Base-by-base conservation (phyloP, 2,329 filamentous ascomycete species). In the Capronia coronata region DNA sequence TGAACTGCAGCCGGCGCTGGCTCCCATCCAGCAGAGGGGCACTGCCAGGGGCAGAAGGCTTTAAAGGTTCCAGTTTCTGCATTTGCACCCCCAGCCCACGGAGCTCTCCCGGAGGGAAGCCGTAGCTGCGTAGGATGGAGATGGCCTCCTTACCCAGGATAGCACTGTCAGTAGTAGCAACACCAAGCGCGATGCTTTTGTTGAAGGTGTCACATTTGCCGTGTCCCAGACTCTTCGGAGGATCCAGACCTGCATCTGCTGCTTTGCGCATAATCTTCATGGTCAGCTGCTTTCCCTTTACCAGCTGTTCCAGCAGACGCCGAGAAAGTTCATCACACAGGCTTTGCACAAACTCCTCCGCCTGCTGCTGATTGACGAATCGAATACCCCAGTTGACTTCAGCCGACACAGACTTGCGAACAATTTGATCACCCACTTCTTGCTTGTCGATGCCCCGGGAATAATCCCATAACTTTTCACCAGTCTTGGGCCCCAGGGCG, bases 321-420 rank as follows among this genome's bases (percentile, higher is more conserved):
- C 83, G 84, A 59, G 90, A 83, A 5, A 98, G 71, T 66, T 98
- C 93, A 48, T 83, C 83, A 63, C 87, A 93, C 0, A 98, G 72
- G 57, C 87, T 93, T 54, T 80, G 73, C 23, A 97, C 77, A 65
- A 98, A 98, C 57, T 94, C 87, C 51, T 97, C 91, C 0, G 89
- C 90, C 67, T 98, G 91, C n/a, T 80, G 77, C 62, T 96, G 88
- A 52, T 78, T 94, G 59, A 93, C 81, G 64, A 98, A 98, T 4
- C 93, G 83, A 48, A 98, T 94, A 2, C 94, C 93, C 93, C 93
- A 98, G 61, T 93, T 98, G 55, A 98, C 88, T 65, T 98, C 93
- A 1, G 91, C 91, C 1, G 93, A 97, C 0, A 98, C 88, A 0
- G 91, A 97, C 64, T 97, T 98, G 46, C 93, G 82, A 13, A 87